phyloP scores from a whole-genome alignment of 306 rosid genomes.

The Trifolium fragiferum region DNA sequence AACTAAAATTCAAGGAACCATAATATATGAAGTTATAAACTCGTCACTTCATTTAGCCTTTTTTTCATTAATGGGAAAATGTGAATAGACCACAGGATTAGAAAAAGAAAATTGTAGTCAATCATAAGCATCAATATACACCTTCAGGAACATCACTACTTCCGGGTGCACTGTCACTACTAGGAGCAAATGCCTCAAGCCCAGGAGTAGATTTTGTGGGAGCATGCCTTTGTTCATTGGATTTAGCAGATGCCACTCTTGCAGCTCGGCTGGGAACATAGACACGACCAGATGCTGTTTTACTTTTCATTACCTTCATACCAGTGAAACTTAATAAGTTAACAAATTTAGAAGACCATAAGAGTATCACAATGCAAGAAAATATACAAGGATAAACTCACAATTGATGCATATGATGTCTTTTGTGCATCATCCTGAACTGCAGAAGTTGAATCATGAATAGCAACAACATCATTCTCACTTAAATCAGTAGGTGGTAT shows the following conservation, averaged over 20 bases:
- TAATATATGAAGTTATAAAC: slow-evolving; percentile 30
- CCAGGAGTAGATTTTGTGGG: slow-evolving; percentile 57
- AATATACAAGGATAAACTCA: slow-evolving; percentile 54
- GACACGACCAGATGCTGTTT: slow-evolving; percentile 52
- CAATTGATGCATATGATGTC: slow-evolving; percentile 89
- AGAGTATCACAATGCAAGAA: slow-evolving; percentile 27
- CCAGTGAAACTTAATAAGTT: slow-evolving; percentile 43
- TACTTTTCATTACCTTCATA: slow-evolving; percentile 73
- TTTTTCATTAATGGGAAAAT: slow-evolving; percentile 16
- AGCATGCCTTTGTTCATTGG: slow-evolving; percentile 54
- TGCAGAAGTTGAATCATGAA: slow-evolving; percentile 58
- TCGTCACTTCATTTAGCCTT: slow-evolving; percentile 18
- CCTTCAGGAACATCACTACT: slow-evolving; percentile 80
- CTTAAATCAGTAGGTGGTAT: slow-evolving; percentile 52
- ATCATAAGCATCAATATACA: slow-evolving; percentile 44
- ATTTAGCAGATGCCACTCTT: slow-evolving; percentile 59
- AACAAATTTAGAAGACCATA: slow-evolving; percentile 31
- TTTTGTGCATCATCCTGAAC: slow-evolving; percentile 74
- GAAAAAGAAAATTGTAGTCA: slow-evolving; percentile 19
- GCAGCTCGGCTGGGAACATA: slow-evolving; percentile 56
- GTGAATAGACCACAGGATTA: slow-evolving; percentile 17
- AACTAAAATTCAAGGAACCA: slow-evolving; percentile 38
- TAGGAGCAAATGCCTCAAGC: slow-evolving; percentile 62
- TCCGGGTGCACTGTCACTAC: slow-evolving; percentile 63
- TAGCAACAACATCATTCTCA: slow-evolving; percentile 53